These are phyloP conservation scores for Powellomyces hirtus DNA, from an alignment of 192 early-diverging fungal genomes.

Conservation along the genomic window DNA sequence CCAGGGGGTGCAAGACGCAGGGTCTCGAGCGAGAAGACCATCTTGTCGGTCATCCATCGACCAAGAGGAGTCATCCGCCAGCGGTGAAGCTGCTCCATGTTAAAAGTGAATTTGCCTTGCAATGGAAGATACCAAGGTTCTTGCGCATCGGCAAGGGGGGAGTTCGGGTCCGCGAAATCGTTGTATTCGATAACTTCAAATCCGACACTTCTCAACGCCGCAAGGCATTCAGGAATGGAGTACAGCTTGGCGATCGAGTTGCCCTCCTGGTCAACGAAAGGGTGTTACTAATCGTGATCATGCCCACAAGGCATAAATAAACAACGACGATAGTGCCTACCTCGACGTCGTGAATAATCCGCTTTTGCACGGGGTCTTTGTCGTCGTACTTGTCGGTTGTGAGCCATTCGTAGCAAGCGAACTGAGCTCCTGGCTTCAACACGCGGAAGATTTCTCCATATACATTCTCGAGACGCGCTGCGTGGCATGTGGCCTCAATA, in stretches of 20 bases:
- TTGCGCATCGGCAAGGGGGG: constrained; percentile 45
- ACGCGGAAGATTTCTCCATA: constrained; percentile 89
- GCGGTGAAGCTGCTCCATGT: constrained; percentile 32
- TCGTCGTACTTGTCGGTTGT: constrained; percentile 87
- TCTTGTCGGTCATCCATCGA: constrained; percentile 67
- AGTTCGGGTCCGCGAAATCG: constrained; percentile 47
- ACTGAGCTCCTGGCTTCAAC: constrained; percentile 86
- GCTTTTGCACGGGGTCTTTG: constrained; percentile 65
- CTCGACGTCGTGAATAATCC: constrained; percentile 81
- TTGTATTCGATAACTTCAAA: constrained; percentile 67
- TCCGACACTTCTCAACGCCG: constrained; percentile 81
- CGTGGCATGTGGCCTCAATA: constrained; percentile 94
- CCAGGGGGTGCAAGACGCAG: constrained; percentile 83
- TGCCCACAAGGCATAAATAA: too few relatives aligned
- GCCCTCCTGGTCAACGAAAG: constrained; percentile 56
- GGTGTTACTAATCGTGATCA: too few relatives aligned
- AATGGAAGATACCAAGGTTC: constrained; percentile 84
- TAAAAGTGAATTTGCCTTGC: constrained; percentile 51
- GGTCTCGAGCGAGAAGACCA: constrained; percentile 76
- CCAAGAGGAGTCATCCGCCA: constrained; percentile 46
- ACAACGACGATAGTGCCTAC: constrained; percentile 27
- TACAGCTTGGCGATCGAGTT: constrained; percentile 90
- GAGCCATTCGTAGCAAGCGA: constrained; percentile 96
- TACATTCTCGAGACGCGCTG: constrained; percentile 76
- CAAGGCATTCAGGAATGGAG: constrained; percentile 65